Percentiles rank a stretch among this genome's conserved stretches.
phyloP scores from a whole-genome alignment of 2,329 filamentous ascomycete genomes.

The Biscogniauxia marginata region DNA sequence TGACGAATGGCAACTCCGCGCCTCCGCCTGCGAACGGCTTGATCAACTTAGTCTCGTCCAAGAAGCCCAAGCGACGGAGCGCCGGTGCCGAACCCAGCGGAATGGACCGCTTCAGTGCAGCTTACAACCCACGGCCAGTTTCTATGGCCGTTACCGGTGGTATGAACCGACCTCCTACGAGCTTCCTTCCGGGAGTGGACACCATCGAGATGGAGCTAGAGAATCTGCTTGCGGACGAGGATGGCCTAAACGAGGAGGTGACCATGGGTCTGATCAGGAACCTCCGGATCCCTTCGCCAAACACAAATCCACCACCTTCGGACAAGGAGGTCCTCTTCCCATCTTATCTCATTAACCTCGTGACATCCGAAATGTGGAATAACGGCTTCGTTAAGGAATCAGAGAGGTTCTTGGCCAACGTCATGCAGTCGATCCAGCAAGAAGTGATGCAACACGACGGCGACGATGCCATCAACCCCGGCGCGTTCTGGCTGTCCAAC shows the following conservation, averaged over 20 bases:
- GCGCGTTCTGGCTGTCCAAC: slow-evolving; percentile 98
- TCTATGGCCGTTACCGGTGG: slow-evolving; percentile 84
- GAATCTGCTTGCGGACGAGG: slow-evolving; percentile 89
- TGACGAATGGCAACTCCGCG: slow-evolving; percentile 61
- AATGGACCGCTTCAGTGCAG: slow-evolving; percentile 83
- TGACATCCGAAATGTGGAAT: slow-evolving; percentile 99
- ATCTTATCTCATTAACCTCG: slow-evolving; percentile 96
- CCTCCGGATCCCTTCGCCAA: slow-evolving; percentile 90
- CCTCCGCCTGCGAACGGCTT: slow-evolving; percentile 68
- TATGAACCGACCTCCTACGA: slow-evolving; percentile 69
- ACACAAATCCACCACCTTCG: slow-evolving; percentile 81
- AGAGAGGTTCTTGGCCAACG: slow-evolving; percentile 95
- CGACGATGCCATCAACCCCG: slow-evolving; percentile 94
- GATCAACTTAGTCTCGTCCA: slow-evolving; percentile 94
- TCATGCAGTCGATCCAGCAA: slow-evolving; percentile 99
- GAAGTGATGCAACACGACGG: slow-evolving; percentile 99
- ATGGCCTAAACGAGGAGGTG: slow-evolving; percentile 94
- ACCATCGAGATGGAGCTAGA: slow-evolving; percentile 95
- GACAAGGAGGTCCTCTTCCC: slow-evolving; percentile 99
- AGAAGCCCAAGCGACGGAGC: slow-evolving; percentile 84
- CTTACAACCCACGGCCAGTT: slow-evolving; percentile 91
- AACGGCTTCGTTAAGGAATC: slow-evolving; percentile 99
- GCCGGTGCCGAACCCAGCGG: slow-evolving; percentile 83
- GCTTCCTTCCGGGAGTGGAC: slow-evolving; percentile 78
- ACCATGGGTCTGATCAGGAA: slow-evolving; percentile 95